Evolutionary conservation across 495 filamentous ascomycete genomes (phyloP), one percentile per base, ranked within the genome.

Genomic region (Cladorrhinum samala): DNA sequence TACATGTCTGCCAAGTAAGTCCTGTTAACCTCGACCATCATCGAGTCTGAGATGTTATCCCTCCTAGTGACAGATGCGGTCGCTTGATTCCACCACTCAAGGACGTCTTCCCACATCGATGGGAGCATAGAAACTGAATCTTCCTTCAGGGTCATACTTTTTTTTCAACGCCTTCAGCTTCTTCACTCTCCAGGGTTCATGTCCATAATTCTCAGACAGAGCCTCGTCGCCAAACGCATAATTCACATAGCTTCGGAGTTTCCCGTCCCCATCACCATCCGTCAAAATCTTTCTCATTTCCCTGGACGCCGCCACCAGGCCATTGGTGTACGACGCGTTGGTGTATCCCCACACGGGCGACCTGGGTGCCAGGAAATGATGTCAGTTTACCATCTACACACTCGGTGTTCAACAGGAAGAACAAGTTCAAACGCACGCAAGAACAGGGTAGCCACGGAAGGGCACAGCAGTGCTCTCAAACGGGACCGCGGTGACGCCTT

Each of bases 181-280:
- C 7, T 67, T 49, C 58, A 67, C 64, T 1, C 78, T 63, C 76
- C 78, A 81, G 14, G 49, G n/a, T 46, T 80, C 79, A 46, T 63
- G 58, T 0, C 82, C 80, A 50, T 84, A 84, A 63, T 65, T 60
- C 24, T 68, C 57, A 63, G 73, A 21, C 7, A 49, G 24, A 0
- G 58, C 61, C 68, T 85, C 81, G 25, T 75, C 63, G 2, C 82
- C 81, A 46, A 72, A 70, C 0, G 82, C 82, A 64, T 85, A 84
- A 58, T 84, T 85, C 41, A 84, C 74, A 52, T 85, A 85, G 0
- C 74, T 61, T 25, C 72, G 64, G 48, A 77, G 44, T 25, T 76
- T 56, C 3, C 54, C 27, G 9, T 54, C 39, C 0, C 70, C 74
- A 53, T 58, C 73, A 3, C 58, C 75, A 5, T 71, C 42, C 23